Base-by-base conservation (phyloP, 805 yeast genomes). In the Wickerhamiella galacta region DNA sequence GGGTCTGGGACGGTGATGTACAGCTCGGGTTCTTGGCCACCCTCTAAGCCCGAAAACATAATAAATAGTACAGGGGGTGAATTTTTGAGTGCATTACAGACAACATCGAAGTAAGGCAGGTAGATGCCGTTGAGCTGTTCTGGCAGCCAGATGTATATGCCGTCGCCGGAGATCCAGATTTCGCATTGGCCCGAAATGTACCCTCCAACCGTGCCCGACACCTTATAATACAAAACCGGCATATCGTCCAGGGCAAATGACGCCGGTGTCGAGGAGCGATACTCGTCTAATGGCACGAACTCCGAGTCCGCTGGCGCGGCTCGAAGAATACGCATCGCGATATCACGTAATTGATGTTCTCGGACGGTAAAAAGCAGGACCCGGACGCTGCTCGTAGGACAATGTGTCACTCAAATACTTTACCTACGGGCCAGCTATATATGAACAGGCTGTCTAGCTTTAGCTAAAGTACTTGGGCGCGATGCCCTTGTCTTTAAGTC, bases 261-360 rank as follows among this genome's bases (percentile, higher is more conserved):
- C 9, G 48, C 54, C 6, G 58, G 58, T 1, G 57, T 49, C 15
- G 43, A 43, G 11, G 51, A 35, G 34, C 45, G 53, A 42, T 51
- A 52, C 32, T 50, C 55, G 3, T 35, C 30, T 14, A 49, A 37
- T 10, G 46, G 32, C 20, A 43, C 37, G 36, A 40, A 53, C 19
- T 51, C 56, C 10, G 44, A 9, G 17, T 25, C 34, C 6, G 26
- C 31, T 2, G 50, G 50, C 33, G 34, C 28, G 16, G 16, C 31
- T 15, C 8, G 25, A 11, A 39, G 31, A 14, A 29, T 35, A n/a
- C 39, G 38, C 43, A 40, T 40, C n/a, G 27, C 14, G 22, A 6
- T 7, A 6, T 20, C 22, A 20, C 22, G 22, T 20, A 20, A 20
- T 6, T 7, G 6, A 10, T 10, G 10, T 9, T 6, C 26, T 7